A percentile compares a stretch with the other conserved stretches of the same genome.
Evolutionary conservation across 2,329 filamentous ascomycete genomes (phyloP).

Genomic region (Claviceps capensis): DNA sequence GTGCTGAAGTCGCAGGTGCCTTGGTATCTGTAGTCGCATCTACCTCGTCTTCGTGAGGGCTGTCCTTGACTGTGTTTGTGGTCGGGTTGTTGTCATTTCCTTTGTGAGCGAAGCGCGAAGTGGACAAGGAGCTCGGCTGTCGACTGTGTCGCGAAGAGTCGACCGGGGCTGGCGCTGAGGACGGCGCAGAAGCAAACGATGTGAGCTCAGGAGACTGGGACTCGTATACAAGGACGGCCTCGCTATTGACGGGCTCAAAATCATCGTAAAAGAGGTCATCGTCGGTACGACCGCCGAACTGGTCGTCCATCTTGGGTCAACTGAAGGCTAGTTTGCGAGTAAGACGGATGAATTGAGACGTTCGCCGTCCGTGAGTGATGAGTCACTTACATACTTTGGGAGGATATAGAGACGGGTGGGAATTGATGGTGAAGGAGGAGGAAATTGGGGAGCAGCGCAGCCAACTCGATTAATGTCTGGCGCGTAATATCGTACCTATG

Average conservation of each 20-base stretch:
- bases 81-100: slow-evolving; percentile 6
- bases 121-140: slow-evolving; percentile 4
- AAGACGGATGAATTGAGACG: not conserved
- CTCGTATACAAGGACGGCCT: slow-evolving; percentile 16
- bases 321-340: not conserved
- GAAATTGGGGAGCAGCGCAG: not conserved
- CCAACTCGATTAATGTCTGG: not conserved
- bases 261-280: slow-evolving; percentile 51
- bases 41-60: not conserved
- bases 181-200: slow-evolving; percentile 2
- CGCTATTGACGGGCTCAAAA: slow-evolving; percentile 39
- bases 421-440: not conserved
- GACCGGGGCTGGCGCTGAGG: slow-evolving; percentile 4
- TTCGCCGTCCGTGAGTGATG: too few species aligned
- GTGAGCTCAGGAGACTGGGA: slow-evolving; percentile 5
- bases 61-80: not conserved
- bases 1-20: slow-evolving; percentile 16
- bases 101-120: slow-evolving; percentile 8
- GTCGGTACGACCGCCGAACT: slow-evolving; percentile 46
- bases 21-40: slow-evolving; percentile 15
- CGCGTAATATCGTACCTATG: too few species aligned
- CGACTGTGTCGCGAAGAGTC: slow-evolving; percentile 6
- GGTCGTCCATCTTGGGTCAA: slow-evolving; percentile 37
- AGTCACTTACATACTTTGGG: too few species aligned
- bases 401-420: too few species aligned